Conservation (phyloP, 2,329 filamentous ascomycete species). For the Bretziella fagacearum region DNA sequence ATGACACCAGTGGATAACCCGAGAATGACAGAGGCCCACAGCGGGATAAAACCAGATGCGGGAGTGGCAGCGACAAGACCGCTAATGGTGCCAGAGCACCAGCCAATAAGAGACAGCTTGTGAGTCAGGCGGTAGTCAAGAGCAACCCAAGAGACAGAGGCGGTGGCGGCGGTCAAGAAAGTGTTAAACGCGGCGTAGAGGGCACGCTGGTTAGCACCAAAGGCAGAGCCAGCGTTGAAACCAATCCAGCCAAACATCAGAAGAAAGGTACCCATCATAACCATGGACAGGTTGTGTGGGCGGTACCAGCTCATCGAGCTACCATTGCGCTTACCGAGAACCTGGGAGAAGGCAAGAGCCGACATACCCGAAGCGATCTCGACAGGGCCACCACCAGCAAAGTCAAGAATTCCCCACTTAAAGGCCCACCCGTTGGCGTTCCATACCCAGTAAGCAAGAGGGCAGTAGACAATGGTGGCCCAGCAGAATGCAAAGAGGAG, state of each 20-base stretch:
- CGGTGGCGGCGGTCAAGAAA: slow-evolving; percentile 84
- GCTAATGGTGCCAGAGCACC: slow-evolving; percentile 55
- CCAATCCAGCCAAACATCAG: slow-evolving; percentile 99
- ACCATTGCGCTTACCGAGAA: slow-evolving; percentile 89
- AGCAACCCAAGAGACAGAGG: slow-evolving; percentile 79
- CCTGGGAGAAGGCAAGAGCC: slow-evolving; percentile 86
- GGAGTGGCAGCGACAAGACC: slow-evolving; percentile 55
- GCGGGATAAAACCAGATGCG: slow-evolving; percentile 49
- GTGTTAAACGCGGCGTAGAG: slow-evolving; percentile 98
- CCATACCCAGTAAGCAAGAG: slow-evolving; percentile 93
- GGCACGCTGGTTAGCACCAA: slow-evolving; percentile 84
- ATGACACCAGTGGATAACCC: slow-evolving; percentile 47
- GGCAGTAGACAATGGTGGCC: slow-evolving; percentile 96
- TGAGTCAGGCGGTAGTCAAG: slow-evolving; percentile 87
- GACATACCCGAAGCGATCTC: slow-evolving; percentile 91
- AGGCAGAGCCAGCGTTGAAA: slow-evolving; percentile 93
- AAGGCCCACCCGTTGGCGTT: slow-evolving; percentile 86
- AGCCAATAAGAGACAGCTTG: slow-evolving; percentile 76
- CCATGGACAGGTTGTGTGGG: slow-evolving; percentile 94
- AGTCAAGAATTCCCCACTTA: slow-evolving; percentile 84
- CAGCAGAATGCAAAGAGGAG: slow-evolving; percentile 95
- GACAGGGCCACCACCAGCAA: slow-evolving; percentile 90
- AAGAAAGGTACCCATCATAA: slow-evolving; percentile 84
- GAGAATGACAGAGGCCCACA: slow-evolving; percentile 50
- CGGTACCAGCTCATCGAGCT: slow-evolving; percentile 99